These are phyloP conservation scores for Tulasnella sp. DNA, from an alignment of 768 basidiomycete genomes.

Conservation along the genomic window DNA sequence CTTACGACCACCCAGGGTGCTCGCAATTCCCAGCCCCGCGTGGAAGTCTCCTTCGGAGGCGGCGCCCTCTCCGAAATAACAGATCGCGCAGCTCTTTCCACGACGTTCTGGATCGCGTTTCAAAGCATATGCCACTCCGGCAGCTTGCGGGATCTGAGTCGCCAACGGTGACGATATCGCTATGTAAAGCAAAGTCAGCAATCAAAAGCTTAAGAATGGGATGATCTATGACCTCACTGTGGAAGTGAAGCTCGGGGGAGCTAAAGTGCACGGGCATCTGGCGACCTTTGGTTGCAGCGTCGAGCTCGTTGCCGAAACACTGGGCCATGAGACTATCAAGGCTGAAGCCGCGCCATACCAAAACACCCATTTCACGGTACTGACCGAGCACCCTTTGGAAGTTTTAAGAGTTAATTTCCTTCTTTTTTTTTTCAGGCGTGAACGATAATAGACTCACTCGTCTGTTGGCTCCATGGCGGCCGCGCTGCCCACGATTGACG, in stretches of 20 bases:
- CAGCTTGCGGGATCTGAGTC: conserved; percentile 91
- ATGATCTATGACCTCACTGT: conserved; percentile 33
- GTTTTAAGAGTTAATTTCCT: background rate
- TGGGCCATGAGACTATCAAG: conserved; percentile 80
- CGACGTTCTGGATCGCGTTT: conserved; percentile 62
- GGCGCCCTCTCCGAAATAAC: conserved; percentile 86
- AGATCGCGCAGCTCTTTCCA: conserved; percentile 66
- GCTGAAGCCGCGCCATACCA: conserved; percentile 78
- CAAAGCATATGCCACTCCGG: conserved; percentile 84
- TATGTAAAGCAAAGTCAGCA: background rate
- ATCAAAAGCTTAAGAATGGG: background rate
- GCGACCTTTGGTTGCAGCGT: conserved; percentile 69
- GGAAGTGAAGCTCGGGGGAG: conserved; percentile 73
- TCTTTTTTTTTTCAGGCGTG: background rate
- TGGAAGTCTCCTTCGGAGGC: conserved; percentile 95
- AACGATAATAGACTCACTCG: conserved; percentile 46
- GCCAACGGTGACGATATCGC: conserved; percentile 85
- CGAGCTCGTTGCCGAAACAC: conserved; percentile 75
- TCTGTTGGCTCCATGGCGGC: conserved; percentile 74
- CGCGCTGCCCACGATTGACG: conserved; percentile 78
- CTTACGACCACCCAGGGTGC: conserved; percentile 30
- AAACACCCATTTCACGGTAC: conserved; percentile 87
- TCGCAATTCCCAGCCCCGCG: conserved; percentile 50
- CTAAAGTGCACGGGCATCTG: conserved; percentile 97
- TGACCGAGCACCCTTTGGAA: conserved; percentile 86